Evolutionary conservation across 768 basidiomycete genomes (phyloP).

Genomic region (Jaapia argillacea): DNA sequence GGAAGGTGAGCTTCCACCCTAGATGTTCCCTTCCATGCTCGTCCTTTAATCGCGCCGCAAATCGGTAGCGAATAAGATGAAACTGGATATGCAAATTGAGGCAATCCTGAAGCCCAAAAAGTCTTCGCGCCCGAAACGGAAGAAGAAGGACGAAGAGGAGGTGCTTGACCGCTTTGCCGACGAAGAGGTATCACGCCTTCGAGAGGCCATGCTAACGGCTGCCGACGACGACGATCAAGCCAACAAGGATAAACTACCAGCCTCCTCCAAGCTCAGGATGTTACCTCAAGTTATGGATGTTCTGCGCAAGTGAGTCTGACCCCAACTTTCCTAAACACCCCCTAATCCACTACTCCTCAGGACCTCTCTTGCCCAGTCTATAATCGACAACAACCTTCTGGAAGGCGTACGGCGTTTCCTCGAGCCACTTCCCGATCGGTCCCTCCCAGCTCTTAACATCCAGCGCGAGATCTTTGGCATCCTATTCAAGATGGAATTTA

Average conservation of each 20-base stretch:
- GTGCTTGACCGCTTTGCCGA: constrained; percentile 82
- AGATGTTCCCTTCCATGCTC: neutral
- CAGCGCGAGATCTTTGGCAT: constrained; percentile 85
- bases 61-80: constrained; percentile 57
- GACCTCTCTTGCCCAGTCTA: constrained; percentile 78
- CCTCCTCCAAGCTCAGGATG: constrained; percentile 72
- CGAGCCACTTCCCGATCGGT: constrained; percentile 87
- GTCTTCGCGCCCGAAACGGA: constrained; percentile 45
- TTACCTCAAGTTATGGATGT: constrained; percentile 89
- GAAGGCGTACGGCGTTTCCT: constrained; percentile 87
- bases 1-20: constrained; percentile 40
- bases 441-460: constrained; percentile 91
- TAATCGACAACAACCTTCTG: constrained; percentile 90
- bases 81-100: constrained; percentile 78
- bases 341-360: constrained; percentile 28
- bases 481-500: constrained; percentile 83
- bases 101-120: constrained; percentile 81
- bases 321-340: neutral
- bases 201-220: constrained; percentile 79
- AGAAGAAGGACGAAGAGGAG: constrained; percentile 76
- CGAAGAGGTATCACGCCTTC: constrained; percentile 82
- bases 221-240: constrained; percentile 77
- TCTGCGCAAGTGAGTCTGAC: constrained; percentile 72
- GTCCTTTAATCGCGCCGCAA: neutral
- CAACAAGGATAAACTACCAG: constrained; percentile 74